Base-by-base conservation (phyloP, 1,284 basidiomycete genomes). In the Melanopsichium pennsylvanicum region DNA sequence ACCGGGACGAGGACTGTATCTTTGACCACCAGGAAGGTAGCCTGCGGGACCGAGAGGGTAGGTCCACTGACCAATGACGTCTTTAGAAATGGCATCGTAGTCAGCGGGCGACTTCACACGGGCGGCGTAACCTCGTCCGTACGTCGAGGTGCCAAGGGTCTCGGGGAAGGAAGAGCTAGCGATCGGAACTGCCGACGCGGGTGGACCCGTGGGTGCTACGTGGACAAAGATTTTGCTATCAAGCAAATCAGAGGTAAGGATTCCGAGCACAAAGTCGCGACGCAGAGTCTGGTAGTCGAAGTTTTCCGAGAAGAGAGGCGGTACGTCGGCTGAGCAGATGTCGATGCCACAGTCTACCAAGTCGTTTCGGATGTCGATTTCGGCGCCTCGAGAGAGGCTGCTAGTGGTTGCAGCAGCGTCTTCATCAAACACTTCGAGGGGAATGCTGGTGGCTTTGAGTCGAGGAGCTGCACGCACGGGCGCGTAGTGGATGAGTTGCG, bases 231-330 rank as follows among this genome's bases (percentile, higher is more conserved):
- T 95, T 72, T 89, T 94, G 83, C 97, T 95, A 85, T 93, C 93
- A 37, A 98, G 86, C 38, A 98, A 82, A 82, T 99, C 96, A 12
- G 92, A 95, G 0, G 92, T 96, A 56, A 99, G 85, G 37, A 99
- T 88, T n/a, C 95, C 95, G 74, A 93, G 91, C 21, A 98, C 90
- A 78, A 98, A 97, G 82, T 98, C 93, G 68, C 88, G 85, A 51
- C 93, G 87, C 62, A 97, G 86, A 81, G 93, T 90, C 40, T 90
- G 89, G 80, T 96, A 98, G 83, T 98, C 96, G 81, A 99, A 99
- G 83, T 98, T 98, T 82, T 98, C 96, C 75, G 96, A 94, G 83
- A 97, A 98, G 5, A 97, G 83, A 0, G 94, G 95, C 0, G 93
- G 93, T 18, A 90, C 90, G 84, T 93, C 91, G 23, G 90, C 88